phyloP scores from a whole-genome alignment of 148 eudicot genomes.

The Diospyros lotus region DNA sequence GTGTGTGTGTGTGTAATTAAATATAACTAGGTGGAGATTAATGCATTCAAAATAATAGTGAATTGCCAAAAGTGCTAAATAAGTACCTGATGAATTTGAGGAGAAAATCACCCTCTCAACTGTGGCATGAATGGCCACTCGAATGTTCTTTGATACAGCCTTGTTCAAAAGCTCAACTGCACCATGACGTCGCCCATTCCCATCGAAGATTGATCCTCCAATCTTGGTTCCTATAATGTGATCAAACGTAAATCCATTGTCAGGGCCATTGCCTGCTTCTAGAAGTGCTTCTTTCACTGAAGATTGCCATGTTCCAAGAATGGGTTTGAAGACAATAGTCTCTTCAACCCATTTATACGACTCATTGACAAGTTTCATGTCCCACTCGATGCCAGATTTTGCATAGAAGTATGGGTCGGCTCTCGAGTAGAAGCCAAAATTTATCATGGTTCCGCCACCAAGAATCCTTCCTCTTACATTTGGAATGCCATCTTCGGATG shows the following conservation, averaged over 20 bases:
- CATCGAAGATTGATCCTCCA: constrained; percentile 11
- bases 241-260: constrained; percentile 14
- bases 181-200: constrained; percentile 13
- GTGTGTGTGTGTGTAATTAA: too few relatives aligned
- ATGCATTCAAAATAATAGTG: too few relatives aligned
- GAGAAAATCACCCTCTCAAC: constrained; percentile 16
- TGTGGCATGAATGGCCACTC: constrained; percentile 12
- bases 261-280: constrained; percentile 4
- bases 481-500: constrained; percentile 16
- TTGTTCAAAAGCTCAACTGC: constrained; percentile 17
- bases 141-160: constrained; percentile 5
- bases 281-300: constrained; percentile 11
- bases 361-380: not conserved
- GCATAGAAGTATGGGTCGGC: constrained; percentile 5
- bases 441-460: constrained; percentile 17
- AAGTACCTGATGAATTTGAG: constrained; percentile 5
- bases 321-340: constrained; percentile 2
- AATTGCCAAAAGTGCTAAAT: not conserved
- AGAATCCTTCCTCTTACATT: constrained; percentile 9
- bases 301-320: not conserved
- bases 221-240: constrained; percentile 13
- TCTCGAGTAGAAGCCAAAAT: constrained; percentile 11
- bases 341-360: constrained; percentile 20
- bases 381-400: constrained; percentile 7
- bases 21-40: too few relatives aligned